Evolutionary conservation across 2,329 filamentous ascomycete genomes (phyloP), one percentile per base, ranked within the genome.

Genomic region (Fusarium incarnatum): DNA sequence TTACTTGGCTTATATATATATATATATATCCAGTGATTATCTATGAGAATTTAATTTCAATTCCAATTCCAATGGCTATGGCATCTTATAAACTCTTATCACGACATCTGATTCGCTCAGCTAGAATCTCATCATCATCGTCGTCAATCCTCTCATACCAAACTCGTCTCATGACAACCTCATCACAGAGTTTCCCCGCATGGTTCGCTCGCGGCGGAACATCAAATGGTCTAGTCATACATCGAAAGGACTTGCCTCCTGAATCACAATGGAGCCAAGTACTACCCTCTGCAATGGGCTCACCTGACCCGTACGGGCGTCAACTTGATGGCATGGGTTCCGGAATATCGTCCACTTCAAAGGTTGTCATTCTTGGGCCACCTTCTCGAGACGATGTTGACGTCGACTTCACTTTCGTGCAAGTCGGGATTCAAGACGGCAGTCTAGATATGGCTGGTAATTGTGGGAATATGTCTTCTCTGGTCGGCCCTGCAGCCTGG

Each of bases 251-350:
- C 49, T 79, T 84, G 1, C 82, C 82, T 2, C 66, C 77, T 2
- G 73, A 76, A 46, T 61, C 72, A 2, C 69, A 79, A 60, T 84
- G 82, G 70, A 78, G 81, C 6, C 73, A 81, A 1, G 86, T 92
- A 20, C 88, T 92, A 64, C 83, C 84, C 22, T 81, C 85, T 5
- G 84, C 83, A 10, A 89, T 93, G 78, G 90, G 90, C 32, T 88
- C 87, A 6, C 89, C 89, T 0, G 92, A 94, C 71, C 81, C 85
- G 0, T 84, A 90, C 77, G 90, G 88, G 0, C 85, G 92, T 1
- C 92, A 94, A 78, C 87, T 94, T 2, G 85, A 94, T 76, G 91
- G 91, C 11, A 85, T 93, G 78, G 91, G 91, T 5, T 90, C 88
- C 0, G 91, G 91, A 6, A 83, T 91, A 58, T 92, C 89, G 12